Evolutionary conservation across 305 asterid genomes (phyloP).

Genomic region (Fraxinus baroniana): DNA sequence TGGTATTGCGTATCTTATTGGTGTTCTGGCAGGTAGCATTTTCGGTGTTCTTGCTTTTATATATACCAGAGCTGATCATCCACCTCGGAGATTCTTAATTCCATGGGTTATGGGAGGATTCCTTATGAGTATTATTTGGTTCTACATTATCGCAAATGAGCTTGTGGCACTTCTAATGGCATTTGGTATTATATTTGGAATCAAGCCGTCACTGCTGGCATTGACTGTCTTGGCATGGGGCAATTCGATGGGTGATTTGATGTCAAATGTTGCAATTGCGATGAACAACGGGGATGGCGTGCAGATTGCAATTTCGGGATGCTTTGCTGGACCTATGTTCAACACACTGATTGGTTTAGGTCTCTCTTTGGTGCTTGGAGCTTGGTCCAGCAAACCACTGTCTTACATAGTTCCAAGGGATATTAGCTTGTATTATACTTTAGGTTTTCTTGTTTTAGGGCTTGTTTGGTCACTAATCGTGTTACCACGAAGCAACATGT

Average conservation of each 20-base stretch:
- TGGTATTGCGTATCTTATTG: conserved; percentile 25
- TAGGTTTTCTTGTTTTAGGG: conserved; percentile 54
- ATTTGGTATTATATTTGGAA: conserved; percentile 56
- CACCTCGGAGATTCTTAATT: conserved; percentile 49
- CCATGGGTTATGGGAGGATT: conserved; percentile 85
- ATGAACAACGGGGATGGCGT: conserved; percentile 57
- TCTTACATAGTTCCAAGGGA: conserved; percentile 56
- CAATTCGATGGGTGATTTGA: conserved; percentile 81
- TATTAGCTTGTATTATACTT: conserved; percentile 53
- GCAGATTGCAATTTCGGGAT: conserved; percentile 88
- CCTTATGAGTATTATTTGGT: conserved; percentile 82
- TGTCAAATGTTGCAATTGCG: conserved; percentile 81
- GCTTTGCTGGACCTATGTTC: conserved; percentile 93
- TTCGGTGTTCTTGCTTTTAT: conserved; percentile 53
- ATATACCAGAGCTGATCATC: conserved; percentile 44
- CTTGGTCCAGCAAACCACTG: conserved; percentile 51
- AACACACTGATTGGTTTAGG: conserved; percentile 77
- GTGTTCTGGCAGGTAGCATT: conserved; percentile 32
- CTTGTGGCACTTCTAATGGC: conserved; percentile 68
- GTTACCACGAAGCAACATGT: conserved; percentile 64
- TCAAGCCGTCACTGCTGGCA: conserved; percentile 63
- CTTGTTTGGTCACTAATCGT: conserved; percentile 63
- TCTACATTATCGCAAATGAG: conserved; percentile 74
- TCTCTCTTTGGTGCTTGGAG: conserved; percentile 62
- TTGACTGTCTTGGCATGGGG: conserved; percentile 92